These are phyloP conservation scores for Saxophila tyrrhenica DNA, from an alignment of 495 filamentous ascomycete genomes.

Conservation along the genomic window DNA sequence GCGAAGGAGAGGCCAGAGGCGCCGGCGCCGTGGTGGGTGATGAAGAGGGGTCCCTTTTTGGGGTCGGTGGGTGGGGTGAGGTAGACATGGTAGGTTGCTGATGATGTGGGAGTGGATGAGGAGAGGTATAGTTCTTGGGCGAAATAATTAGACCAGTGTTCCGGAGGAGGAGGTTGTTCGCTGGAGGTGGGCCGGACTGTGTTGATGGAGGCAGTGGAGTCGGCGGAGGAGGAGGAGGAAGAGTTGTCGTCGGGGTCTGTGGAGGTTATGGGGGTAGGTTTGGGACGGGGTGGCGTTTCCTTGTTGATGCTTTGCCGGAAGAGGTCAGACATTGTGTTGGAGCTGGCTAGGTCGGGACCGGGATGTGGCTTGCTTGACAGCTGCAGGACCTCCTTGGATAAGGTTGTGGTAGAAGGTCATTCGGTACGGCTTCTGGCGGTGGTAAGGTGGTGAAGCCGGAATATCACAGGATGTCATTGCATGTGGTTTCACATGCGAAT, in stretches of 20 bases:
- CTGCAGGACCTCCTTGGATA: no score
- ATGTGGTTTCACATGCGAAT: no score
- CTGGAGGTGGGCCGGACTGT: slow-evolving; percentile 75
- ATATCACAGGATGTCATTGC: no score
- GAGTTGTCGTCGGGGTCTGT: slow-evolving; percentile 58
- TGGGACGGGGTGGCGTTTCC: slow-evolving; percentile 6
- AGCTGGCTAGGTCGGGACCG: neutral
- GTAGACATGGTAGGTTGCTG: slow-evolving; percentile 75
- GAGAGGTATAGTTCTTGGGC: slow-evolving; percentile 68
- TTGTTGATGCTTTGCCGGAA: slow-evolving; percentile 8
- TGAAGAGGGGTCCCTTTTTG: slow-evolving; percentile 61
- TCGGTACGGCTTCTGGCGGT: no score
- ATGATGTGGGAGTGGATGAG: slow-evolving; percentile 25
- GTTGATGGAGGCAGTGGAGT: slow-evolving; percentile 75
- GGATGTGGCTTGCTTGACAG: no score
- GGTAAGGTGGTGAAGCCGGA: no score
- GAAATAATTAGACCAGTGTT: slow-evolving; percentile 87
- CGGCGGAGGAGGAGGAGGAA: slow-evolving; percentile 55
- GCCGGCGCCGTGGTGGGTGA: slow-evolving; percentile 82
- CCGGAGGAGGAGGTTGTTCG: slow-evolving; percentile 37
- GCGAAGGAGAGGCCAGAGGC: slow-evolving; percentile 85
- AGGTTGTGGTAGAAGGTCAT: no score
- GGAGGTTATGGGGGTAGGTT: slow-evolving; percentile 5
- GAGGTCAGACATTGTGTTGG: slow-evolving; percentile 16
- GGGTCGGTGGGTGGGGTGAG: slow-evolving; percentile 50